phyloP scores from a whole-genome alignment of 2,329 filamentous ascomycete species.

The Trichoderma gracile region DNA sequence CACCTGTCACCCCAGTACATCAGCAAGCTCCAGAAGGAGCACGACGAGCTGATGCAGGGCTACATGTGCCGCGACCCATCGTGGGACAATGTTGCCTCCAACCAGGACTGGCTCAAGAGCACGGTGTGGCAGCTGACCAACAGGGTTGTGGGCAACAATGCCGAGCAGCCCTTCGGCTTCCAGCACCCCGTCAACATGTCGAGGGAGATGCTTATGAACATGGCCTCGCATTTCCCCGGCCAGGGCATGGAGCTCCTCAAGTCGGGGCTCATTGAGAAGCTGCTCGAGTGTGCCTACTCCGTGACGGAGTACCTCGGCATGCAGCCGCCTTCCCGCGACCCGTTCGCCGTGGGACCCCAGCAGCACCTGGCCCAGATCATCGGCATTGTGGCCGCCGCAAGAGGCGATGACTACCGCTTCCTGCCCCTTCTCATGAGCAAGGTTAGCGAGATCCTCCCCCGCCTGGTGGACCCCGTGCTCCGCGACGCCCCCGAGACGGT shows the following conservation, averaged over 20 bases:
- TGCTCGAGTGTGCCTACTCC: constrained; percentile 74
- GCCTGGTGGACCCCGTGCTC: constrained; percentile 60
- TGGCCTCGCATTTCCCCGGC: constrained; percentile 71
- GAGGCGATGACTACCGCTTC: constrained; percentile 75
- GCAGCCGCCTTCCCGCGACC: constrained; percentile 59
- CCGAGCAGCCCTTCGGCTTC: constrained; percentile 60
- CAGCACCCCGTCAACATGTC: constrained; percentile 64
- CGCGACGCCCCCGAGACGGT: constrained; percentile 58
- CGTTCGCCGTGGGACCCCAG: constrained; percentile 66
- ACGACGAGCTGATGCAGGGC: constrained; percentile 55
- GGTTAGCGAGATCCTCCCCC: constrained; percentile 69
- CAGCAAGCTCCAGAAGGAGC: constrained; percentile 60
- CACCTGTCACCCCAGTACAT: constrained; percentile 61
- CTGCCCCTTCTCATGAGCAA: constrained; percentile 75
- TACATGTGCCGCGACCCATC: constrained; percentile 57
- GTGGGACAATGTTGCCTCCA: constrained; percentile 56
- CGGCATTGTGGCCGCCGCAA: constrained; percentile 66
- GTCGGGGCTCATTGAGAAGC: constrained; percentile 74
- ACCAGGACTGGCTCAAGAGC: constrained; percentile 66
- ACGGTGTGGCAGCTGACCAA: constrained; percentile 64
- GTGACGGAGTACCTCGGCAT: constrained; percentile 72
- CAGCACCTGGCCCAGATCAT: constrained; percentile 73
- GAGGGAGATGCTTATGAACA: constrained; percentile 60
- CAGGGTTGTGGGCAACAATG: constrained; percentile 47
- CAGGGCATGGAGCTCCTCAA: constrained; percentile 74